Evolutionary conservation across 2,329 filamentous ascomycete species (phyloP).

Genomic region (Fusarium scirpi): DNA sequence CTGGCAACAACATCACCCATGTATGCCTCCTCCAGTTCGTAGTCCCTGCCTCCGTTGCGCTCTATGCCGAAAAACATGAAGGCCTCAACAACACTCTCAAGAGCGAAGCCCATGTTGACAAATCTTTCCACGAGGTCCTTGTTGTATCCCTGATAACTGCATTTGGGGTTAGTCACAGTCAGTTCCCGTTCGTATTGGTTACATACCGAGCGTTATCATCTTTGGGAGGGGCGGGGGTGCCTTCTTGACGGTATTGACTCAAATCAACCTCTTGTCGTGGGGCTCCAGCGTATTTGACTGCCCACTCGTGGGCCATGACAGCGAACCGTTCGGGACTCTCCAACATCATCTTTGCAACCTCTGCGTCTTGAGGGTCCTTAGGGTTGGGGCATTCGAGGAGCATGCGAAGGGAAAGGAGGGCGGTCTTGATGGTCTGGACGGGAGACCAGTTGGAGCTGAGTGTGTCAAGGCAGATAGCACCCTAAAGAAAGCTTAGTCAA

Average conservation of each 20-base stretch:
- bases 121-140: slow-evolving; percentile 86
- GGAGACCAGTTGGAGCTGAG: slow-evolving; percentile 92
- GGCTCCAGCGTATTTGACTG: slow-evolving; percentile 83
- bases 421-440: slow-evolving; percentile 95
- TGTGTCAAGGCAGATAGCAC: slow-evolving; percentile 96
- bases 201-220: slow-evolving; percentile 49
- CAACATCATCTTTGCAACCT: slow-evolving; percentile 92
- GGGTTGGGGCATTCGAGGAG: slow-evolving; percentile 94
- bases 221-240: slow-evolving; percentile 52
- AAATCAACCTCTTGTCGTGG: slow-evolving; percentile 61
- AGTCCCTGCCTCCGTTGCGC: slow-evolving; percentile 80
- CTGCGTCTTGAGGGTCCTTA: slow-evolving; percentile 95
- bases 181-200: not conserved
- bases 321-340: slow-evolving; percentile 83
- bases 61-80: slow-evolving; percentile 87
- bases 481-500: slow-evolving; percentile 65
- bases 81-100: slow-evolving; percentile 86
- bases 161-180: not conserved
- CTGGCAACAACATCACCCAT: slow-evolving; percentile 91
- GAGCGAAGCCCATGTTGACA: slow-evolving; percentile 89
- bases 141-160: slow-evolving; percentile 90
- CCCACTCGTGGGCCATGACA: slow-evolving; percentile 89
- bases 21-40: slow-evolving; percentile 88
- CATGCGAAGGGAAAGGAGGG: slow-evolving; percentile 91
- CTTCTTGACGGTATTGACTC: slow-evolving; percentile 62